phyloP scores from a whole-genome alignment of 768 basidiomycete genomes.

The Mycena latifolia region DNA sequence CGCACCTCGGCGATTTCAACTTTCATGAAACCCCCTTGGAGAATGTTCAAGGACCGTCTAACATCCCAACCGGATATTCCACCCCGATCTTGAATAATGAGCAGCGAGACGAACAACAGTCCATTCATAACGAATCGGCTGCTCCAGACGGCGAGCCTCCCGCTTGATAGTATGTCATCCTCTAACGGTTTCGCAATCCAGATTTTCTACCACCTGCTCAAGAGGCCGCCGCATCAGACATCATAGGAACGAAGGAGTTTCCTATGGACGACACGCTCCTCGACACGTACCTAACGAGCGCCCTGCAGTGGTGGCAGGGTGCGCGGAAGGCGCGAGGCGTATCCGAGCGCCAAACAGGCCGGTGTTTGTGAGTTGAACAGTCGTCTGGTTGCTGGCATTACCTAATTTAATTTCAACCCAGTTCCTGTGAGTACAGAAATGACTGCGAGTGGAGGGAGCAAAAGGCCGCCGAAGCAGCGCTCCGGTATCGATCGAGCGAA shows the following conservation, averaged over 20 bases:
- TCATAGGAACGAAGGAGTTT: slow-evolving; percentile 79
- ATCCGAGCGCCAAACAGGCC: slow-evolving; percentile 62
- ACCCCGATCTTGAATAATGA: background rate
- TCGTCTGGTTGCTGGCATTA: background rate
- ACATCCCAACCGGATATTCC: background rate
- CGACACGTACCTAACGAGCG: slow-evolving; percentile 62
- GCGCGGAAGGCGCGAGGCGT: slow-evolving; percentile 79
- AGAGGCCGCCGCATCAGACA: slow-evolving; percentile 37
- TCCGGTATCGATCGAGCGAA: background rate
- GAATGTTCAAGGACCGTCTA: background rate
- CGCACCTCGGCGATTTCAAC: background rate
- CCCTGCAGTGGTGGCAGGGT: slow-evolving; percentile 85
- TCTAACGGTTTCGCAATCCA: background rate
- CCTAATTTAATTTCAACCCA: slow-evolving; percentile 38
- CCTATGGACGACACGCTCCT: slow-evolving; percentile 64
- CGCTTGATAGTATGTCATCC: background rate
- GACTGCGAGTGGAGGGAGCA: slow-evolving; percentile 87
- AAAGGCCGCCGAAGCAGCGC: slow-evolving; percentile 57
- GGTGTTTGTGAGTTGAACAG: slow-evolving; percentile 72
- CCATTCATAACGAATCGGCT: background rate
- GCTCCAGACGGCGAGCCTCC: background rate
- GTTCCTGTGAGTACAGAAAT: slow-evolving; percentile 78
- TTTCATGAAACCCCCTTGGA: background rate
- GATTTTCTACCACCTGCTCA: background rate
- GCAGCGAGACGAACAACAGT: background rate